Conservation (phyloP, 495 filamentous ascomycete species). For the Penicillium silybi region DNA sequence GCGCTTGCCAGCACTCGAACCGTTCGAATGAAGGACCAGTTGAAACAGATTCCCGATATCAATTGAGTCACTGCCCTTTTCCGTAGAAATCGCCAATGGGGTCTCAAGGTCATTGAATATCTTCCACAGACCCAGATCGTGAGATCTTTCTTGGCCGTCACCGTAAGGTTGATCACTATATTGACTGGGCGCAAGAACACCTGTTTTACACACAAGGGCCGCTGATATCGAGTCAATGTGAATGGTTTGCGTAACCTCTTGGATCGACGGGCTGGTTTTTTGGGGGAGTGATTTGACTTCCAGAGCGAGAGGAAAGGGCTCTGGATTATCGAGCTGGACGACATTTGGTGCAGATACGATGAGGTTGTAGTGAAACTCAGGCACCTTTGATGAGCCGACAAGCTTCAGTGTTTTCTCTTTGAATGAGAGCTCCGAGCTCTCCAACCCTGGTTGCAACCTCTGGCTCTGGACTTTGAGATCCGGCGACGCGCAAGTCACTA, state of each 20-base stretch:
- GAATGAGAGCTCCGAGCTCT: slow-evolving; percentile 3
- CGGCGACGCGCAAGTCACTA: too few relatives aligned
- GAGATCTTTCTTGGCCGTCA: too few relatives aligned
- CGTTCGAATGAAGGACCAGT: not conserved
- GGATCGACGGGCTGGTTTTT: too few relatives aligned
- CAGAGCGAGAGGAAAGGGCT: not conserved
- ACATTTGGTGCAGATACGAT: not conserved
- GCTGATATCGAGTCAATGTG: too few relatives aligned
- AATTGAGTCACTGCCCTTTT: too few relatives aligned
- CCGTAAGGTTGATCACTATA: too few relatives aligned
- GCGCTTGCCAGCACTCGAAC: not conserved
- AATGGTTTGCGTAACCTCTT: too few relatives aligned
- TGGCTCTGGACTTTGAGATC: slow-evolving; percentile 3
- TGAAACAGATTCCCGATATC: slow-evolving; percentile 3
- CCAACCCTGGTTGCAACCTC: slow-evolving; percentile 10
- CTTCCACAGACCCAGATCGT: too few relatives aligned
- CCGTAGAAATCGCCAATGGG: too few relatives aligned
- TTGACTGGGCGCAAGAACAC: too few relatives aligned
- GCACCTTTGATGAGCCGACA: slow-evolving; percentile 13
- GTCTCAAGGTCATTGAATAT: too few relatives aligned
- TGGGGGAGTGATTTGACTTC: not conserved
- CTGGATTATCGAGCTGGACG: not conserved
- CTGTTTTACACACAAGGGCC: too few relatives aligned
- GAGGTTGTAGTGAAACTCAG: slow-evolving; percentile 1
- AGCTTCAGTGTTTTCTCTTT: slow-evolving; percentile 9